These are phyloP conservation scores for Trametes elegans DNA, from an alignment of 768 basidiomycete species.

Conservation along the genomic window DNA sequence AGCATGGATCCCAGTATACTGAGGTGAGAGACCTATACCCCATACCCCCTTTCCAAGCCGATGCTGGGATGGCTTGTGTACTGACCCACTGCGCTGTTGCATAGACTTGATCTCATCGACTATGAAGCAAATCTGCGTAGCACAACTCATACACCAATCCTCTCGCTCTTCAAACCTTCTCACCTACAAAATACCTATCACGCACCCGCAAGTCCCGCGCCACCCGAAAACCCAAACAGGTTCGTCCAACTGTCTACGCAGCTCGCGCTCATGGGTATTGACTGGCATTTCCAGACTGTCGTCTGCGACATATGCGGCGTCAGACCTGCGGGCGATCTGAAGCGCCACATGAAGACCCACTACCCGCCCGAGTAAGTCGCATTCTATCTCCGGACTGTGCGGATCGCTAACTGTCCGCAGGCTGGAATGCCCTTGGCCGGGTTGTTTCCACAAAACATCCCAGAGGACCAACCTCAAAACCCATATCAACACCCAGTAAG, in stretches of 20 bases:
- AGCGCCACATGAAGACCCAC: neutral
- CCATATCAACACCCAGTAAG: conserved; percentile 1
- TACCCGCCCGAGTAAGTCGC: neutral
- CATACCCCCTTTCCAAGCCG: no score
- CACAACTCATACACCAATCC: no score
- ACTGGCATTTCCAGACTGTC: neutral
- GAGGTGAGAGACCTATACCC: no score
- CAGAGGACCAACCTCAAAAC: conserved; percentile 1
- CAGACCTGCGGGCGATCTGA: neutral
- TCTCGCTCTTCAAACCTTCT: no score
- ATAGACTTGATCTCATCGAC: no score
- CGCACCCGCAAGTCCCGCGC: neutral
- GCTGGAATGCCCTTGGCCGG: neutral
- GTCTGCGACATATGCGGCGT: neutral
- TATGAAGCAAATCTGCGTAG: no score
- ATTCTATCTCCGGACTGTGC: neutral
- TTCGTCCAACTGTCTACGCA: neutral
- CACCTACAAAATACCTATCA: no score
- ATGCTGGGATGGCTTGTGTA: no score
- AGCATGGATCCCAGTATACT: no score
- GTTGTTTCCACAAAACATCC: neutral
- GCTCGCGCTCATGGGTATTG: neutral
- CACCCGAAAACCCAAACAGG: neutral
- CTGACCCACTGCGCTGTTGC: no score
- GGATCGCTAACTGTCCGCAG: neutral